Evolutionary conservation across 2,329 filamentous ascomycete species (phyloP).

Genomic region (Eurotiales sp.): DNA sequence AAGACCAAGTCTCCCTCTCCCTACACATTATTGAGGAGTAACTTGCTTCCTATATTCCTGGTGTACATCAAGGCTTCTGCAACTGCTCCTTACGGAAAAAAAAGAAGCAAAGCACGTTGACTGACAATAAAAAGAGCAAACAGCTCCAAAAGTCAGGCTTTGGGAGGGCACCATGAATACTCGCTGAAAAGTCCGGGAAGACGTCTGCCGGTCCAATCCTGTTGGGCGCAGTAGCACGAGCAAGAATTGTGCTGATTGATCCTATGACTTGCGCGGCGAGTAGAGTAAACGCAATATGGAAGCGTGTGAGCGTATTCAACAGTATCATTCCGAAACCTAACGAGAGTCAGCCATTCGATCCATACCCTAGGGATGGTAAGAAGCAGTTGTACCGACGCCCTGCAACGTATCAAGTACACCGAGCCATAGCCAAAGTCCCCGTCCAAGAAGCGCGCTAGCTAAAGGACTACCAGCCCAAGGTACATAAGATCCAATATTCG

Average conservation of each 20-base stretch:
- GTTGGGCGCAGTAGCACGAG: constrained; percentile 55
- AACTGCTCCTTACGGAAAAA: constrained; percentile 36
- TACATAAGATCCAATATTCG: constrained; percentile 53
- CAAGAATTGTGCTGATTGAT: constrained; percentile 55
- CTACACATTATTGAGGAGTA: too few species aligned
- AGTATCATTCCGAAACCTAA: constrained; percentile 56
- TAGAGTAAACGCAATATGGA: constrained; percentile 46
- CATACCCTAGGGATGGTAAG: neutral
- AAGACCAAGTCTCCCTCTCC: neutral
- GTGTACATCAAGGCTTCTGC: constrained; percentile 19
- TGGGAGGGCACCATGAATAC: constrained; percentile 14
- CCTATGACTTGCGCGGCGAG: constrained; percentile 55
- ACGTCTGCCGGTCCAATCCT: constrained; percentile 54
- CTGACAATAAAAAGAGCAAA: constrained; percentile 48
- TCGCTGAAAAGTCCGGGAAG: constrained; percentile 51
- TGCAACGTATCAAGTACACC: constrained; percentile 59
- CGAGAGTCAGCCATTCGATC: neutral
- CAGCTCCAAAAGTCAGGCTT: constrained; percentile 28
- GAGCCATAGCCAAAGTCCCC: constrained; percentile 59
- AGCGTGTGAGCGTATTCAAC: constrained; percentile 56
- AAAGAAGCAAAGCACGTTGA: constrained; percentile 55
- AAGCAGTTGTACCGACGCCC: constrained; percentile 45
- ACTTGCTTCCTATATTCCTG: too few species aligned
- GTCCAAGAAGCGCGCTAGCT: constrained; percentile 50
- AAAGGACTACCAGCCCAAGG: constrained; percentile 54